Percentiles rank a stretch among this genome's conserved stretches.
phyloP scores from a whole-genome alignment of 2,329 filamentous ascomycete species.

The Fusarium ramigenum region DNA sequence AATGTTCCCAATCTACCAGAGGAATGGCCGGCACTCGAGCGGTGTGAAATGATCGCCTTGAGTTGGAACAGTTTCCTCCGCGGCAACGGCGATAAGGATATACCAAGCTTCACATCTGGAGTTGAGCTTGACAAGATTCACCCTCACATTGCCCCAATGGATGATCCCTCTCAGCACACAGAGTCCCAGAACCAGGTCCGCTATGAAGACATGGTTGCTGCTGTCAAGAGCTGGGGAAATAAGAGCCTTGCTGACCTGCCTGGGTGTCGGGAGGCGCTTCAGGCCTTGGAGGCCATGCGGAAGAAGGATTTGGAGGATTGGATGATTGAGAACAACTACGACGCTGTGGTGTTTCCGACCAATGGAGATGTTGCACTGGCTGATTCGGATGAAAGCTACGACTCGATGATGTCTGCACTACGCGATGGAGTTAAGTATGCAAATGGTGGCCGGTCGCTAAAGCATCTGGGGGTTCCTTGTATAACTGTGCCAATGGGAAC shows the following conservation, averaged over 20 bases:
- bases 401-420: conserved; percentile 24
- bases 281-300: background rate
- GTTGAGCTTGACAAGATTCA: background rate
- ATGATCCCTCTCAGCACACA: background rate
- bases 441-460: conserved; percentile 62
- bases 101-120: background rate
- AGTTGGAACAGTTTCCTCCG: background rate
- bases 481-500: conserved; percentile 64
- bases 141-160: background rate
- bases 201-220: background rate
- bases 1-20: background rate
- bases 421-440: conserved; percentile 61
- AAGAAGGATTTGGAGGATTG: background rate
- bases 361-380: conserved; percentile 60
- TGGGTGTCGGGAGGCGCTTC: background rate
- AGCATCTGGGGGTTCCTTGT: conserved; percentile 64
- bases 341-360: conserved; percentile 46
- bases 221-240: background rate
- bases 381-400: conserved; percentile 53
- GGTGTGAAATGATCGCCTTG: conserved; percentile 1
- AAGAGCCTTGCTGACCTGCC: background rate
- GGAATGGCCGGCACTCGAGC: background rate
- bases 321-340: background rate
- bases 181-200: conserved; percentile 2
- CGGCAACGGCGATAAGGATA: background rate